phyloP scores from a whole-genome alignment of 768 basidiomycete genomes.

The Kwoniella mangroviensis region DNA sequence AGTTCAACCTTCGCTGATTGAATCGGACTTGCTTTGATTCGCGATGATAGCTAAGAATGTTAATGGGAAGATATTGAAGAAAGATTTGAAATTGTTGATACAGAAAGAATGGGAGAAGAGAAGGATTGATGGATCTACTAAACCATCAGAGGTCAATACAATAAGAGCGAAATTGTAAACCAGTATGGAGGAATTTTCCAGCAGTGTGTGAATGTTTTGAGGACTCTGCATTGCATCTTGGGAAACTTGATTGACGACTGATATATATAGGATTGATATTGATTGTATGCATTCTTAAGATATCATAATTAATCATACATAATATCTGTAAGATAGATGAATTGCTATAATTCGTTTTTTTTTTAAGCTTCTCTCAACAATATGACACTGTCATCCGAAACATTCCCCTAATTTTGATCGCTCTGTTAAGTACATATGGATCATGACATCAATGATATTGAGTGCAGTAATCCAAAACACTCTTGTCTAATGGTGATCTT shows the following conservation, averaged over 20 bases:
- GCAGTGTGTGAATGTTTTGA: not conserved
- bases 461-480: too few relatives aligned
- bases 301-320: not conserved
- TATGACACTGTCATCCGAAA: too few relatives aligned
- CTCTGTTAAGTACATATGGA: too few relatives aligned
- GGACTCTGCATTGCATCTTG: too few relatives aligned
- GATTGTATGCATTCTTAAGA: not conserved
- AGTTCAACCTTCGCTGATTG: not conserved
- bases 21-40: not conserved
- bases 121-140: not conserved
- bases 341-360: too few relatives aligned
- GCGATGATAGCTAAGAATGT: slow-evolving; percentile 39
- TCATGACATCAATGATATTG: too few relatives aligned
- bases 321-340: too few relatives aligned
- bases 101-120: slow-evolving; percentile 35
- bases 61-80: slow-evolving; percentile 52
- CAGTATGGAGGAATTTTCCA: not conserved
- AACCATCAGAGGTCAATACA: not conserved
- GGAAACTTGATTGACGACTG: too few relatives aligned
- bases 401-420: too few relatives aligned
- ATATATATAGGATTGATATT: too few relatives aligned
- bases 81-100: slow-evolving; percentile 35
- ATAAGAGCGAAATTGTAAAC: slow-evolving; percentile 16
- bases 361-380: too few relatives aligned
- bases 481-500: not conserved